These are phyloP conservation scores for Xerocomellus chrysenteron DNA, from an alignment of 768 basidiomycete species.

Conservation along the genomic window DNA sequence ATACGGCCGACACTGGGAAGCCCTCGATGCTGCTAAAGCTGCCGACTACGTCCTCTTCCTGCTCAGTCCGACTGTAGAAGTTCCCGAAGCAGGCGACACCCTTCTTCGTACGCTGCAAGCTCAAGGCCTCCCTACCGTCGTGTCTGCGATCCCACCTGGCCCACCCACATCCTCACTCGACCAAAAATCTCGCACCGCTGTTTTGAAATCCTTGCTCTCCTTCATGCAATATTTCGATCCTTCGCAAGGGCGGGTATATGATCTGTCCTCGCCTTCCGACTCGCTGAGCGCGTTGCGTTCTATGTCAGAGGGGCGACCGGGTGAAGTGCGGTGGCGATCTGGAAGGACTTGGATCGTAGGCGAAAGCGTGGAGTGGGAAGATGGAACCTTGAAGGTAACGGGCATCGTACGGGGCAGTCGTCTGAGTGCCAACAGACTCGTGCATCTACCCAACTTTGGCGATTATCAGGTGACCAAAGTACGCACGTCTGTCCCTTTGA, in stretches of 20 bases:
- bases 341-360: slow-evolving; percentile 76
- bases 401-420: slow-evolving; percentile 79
- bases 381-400: slow-evolving; percentile 70
- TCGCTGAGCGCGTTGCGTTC: slow-evolving; percentile 69
- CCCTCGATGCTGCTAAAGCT: slow-evolving; percentile 81
- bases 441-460: slow-evolving; percentile 85
- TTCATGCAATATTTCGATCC: slow-evolving; percentile 97
- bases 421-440: slow-evolving; percentile 78
- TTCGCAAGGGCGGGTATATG: slow-evolving; percentile 70
- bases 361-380: slow-evolving; percentile 60
- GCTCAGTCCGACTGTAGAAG: slow-evolving; percentile 80
- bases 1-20: slow-evolving; percentile 68
- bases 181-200: slow-evolving; percentile 59
- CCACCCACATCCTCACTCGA: slow-evolving; percentile 46
- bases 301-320: slow-evolving; percentile 82
- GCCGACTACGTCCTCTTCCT: slow-evolving; percentile 90
- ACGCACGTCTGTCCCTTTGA: slow-evolving; percentile 15
- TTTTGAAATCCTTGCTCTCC: slow-evolving; percentile 86
- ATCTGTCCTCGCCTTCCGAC: slow-evolving; percentile 64
- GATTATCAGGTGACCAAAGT: slow-evolving; percentile 87
- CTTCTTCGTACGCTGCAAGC: slow-evolving; percentile 85
- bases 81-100: slow-evolving; percentile 82
- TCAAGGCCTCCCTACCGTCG: slow-evolving; percentile 84
- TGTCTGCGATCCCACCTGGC: slow-evolving; percentile 68
- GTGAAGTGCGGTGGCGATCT: slow-evolving; percentile 79